Evolutionary conservation across 1,284 basidiomycete genomes (phyloP), one percentile per base, ranked within the genome.

Genomic region (Cystobasidium slooffiae): DNA sequence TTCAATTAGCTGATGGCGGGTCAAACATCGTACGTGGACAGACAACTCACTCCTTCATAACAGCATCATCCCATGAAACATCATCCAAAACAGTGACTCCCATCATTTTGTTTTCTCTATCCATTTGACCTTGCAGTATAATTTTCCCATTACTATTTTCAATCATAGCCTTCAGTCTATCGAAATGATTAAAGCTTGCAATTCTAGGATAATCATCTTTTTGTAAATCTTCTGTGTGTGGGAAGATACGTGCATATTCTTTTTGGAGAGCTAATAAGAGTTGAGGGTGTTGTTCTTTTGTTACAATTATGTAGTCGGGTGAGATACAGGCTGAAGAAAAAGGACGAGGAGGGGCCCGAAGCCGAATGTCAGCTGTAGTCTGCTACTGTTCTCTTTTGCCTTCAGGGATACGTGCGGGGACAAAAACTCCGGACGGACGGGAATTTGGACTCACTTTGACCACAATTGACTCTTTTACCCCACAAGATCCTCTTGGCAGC

Each of bases 391-490:
- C 5, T 2, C 31, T 5, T 31, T 31, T 31, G 1, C 31, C 31
- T 31, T 31, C 31, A n/a, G n/a, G n/a, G n/a, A n/a, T n/a, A n/a
- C n/a, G n/a, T n/a, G n/a, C n/a, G n/a, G n/a, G n/a, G n/a, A n/a
- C n/a, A n/a, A n/a, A n/a, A n/a, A n/a, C n/a, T n/a, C n/a, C n/a
- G n/a, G n/a, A n/a, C n/a, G n/a, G n/a, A n/a, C n/a, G n/a, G n/a
- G n/a, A n/a, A n/a, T n/a, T n/a, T n/a, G n/a, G n/a, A n/a, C 69
- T 81, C 75, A 72, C 84, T 90, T 83, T 93, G 92, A 0, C 92
- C 91, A 0, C 86, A 86, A 79, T 92, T 93, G 68, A 87, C 84
- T 37, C 87, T 83, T 82, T 93, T 94, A 67, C 92, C 92, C 88
- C 91, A 93, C 47, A 94, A 83, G 61, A 92, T 84, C 16, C 91